Evolutionary conservation across 441 rosid genomes (phyloP).

Genomic region (Eugenia klotzschiana): DNA sequence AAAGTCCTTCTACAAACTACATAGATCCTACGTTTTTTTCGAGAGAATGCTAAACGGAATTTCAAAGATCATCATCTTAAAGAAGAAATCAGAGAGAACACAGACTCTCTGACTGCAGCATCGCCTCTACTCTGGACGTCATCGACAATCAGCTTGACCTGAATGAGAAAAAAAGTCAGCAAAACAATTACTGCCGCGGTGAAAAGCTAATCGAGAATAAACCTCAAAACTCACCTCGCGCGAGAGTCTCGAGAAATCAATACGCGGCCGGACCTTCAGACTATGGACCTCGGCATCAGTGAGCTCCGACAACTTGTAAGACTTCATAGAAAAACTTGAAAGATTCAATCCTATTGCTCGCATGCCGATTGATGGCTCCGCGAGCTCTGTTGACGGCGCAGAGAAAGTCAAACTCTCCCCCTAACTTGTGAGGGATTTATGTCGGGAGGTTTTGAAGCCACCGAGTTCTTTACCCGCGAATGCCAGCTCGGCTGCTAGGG

Average conservation of each 20-base stretch:
- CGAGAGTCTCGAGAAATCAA: conserved; percentile 74
- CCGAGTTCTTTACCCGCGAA: too few relatives aligned
- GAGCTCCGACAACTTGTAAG: conserved; percentile 59
- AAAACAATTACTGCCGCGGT: background rate
- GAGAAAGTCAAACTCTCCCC: too few relatives aligned
- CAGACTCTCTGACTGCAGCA: conserved; percentile 75
- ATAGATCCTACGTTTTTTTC: background rate
- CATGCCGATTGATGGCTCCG: too few relatives aligned
- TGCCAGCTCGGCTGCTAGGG: too few relatives aligned
- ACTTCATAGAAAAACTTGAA: conserved; percentile 93
- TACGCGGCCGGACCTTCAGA: conserved; percentile 75
- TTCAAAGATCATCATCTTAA: background rate
- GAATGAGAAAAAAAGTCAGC: background rate
- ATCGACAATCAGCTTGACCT: conserved; percentile 73
- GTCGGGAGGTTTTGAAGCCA: too few relatives aligned
- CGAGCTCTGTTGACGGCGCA: too few relatives aligned
- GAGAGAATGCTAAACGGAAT: background rate
- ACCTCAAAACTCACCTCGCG: conserved; percentile 20
- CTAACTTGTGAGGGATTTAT: too few relatives aligned
- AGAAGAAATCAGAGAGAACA: conserved; percentile 1
- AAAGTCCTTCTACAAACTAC: background rate
- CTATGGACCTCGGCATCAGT: conserved; percentile 33
- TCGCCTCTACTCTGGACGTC: conserved; percentile 67
- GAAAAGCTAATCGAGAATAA: background rate
- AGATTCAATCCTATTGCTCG: too few relatives aligned